phyloP scores from a whole-genome alignment of 169 alveolate genomes.

The Cryptosporidium sp. region DNA sequence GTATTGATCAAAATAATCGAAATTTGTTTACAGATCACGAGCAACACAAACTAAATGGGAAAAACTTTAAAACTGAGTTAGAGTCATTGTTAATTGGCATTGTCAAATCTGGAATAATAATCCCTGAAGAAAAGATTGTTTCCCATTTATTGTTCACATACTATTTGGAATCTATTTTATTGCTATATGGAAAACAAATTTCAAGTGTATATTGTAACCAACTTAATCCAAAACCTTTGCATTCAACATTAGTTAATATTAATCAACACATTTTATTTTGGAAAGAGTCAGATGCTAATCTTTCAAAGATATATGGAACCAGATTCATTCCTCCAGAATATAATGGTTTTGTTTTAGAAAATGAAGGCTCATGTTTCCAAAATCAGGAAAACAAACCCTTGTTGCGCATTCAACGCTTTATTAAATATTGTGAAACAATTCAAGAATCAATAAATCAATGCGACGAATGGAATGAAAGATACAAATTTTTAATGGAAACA shows the following conservation, averaged over 20 bases:
- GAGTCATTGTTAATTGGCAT: slow-evolving; percentile 9
- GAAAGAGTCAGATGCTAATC: slow-evolving; percentile 29
- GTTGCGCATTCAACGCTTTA: slow-evolving; percentile 16
- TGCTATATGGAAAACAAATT: slow-evolving; percentile 34
- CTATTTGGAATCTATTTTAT: slow-evolving; percentile 37
- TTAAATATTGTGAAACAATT: slow-evolving; percentile 19
- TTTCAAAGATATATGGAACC: slow-evolving; percentile 5
- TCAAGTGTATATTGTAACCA: slow-evolving; percentile 26
- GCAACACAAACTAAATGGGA: not conserved
- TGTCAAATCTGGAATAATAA: slow-evolving; percentile 16
- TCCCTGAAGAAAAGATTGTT: slow-evolving; percentile 46
- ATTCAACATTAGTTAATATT: not conserved
- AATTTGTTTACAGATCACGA: not conserved
- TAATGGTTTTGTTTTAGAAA: not conserved
- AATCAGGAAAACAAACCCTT: slow-evolving; percentile 8
- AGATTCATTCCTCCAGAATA: slow-evolving; percentile 41
- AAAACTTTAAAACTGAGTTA: slow-evolving; percentile 32
- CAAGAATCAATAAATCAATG: slow-evolving; percentile 24
- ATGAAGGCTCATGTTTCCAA: not conserved
- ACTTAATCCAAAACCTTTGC: slow-evolving; percentile 43
- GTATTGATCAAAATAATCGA: not conserved
- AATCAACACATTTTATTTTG: slow-evolving; percentile 25
- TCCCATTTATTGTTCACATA: slow-evolving; percentile 35
- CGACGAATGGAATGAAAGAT: slow-evolving; percentile 66
- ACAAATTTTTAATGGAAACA: slow-evolving; percentile 8